Evolutionary conservation across 352 stramenopile species (phyloP), one percentile per base, ranked within the genome.

Genomic region (Globisporangium nagaii): DNA sequence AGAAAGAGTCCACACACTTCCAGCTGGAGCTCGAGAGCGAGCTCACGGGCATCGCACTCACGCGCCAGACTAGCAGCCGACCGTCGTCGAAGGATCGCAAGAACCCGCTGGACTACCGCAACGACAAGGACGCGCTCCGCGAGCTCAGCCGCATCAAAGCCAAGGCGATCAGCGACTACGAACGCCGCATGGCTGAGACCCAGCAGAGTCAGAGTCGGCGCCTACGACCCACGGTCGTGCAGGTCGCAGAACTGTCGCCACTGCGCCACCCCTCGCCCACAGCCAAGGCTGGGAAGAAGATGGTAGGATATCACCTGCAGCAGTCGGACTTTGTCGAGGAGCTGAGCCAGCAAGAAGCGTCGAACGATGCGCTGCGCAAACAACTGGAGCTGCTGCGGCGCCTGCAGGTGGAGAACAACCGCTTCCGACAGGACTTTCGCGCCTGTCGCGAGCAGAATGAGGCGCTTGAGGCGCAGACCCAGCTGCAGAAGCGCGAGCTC

Each of bases 331-430:
- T 68, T 34, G 44, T 68, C 6, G 59, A 65, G 10, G 58, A 78
- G 40, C 58, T 80, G 52, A 55, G 77, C 22, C 73, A 83, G 17
- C 75, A 86, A 22, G 76, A 87, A 48, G 59, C 61, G 32, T 83
- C 78, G 8, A 89, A 87, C 36, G 76, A 90, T 25, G 76, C 73
- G 25, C 56, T 90, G 8, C 70, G 76, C 9, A 82, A 82, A 36
- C 79, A 90, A 32, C 58, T 88, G 22, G 76, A 90, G 59, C 64
- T 90, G 7, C 48, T 90, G n/a, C 70, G 76, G 15, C 74, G 79
- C 0, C 63, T 90, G 3, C 76, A 90, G 49, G 53, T 86, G 7
- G 79, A 90, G 39, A 90, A 90, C 60, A 86, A 83, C 44, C 74
- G 76, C 41, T 85, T 90, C 34, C 75, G 76, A 11, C 68, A 75